Evolutionary conservation across 2,329 filamentous ascomycete species (phyloP).

Genomic region (Pseudogymnoascus sp.): DNA sequence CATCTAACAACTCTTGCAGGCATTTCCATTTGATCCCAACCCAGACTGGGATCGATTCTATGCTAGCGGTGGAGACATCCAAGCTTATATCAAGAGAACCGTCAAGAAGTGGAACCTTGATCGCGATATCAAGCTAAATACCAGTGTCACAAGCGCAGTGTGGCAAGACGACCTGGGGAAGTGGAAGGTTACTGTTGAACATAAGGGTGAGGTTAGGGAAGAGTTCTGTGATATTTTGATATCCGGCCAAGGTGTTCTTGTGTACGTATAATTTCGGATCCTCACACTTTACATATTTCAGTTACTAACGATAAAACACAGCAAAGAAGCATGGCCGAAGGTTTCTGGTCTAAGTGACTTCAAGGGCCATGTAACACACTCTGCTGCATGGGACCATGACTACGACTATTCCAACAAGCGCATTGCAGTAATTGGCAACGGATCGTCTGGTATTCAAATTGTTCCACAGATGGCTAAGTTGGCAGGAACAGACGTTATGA

Average conservation of each 20-base stretch:
- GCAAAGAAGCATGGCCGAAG: slow-evolving; percentile 34
- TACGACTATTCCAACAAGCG: slow-evolving; percentile 48
- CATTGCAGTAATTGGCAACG: slow-evolving; percentile 39
- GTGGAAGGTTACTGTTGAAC: slow-evolving; percentile 42
- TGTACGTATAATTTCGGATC: slow-evolving; percentile 32
- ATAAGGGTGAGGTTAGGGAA: slow-evolving; percentile 20
- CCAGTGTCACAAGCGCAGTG: slow-evolving; percentile 37
- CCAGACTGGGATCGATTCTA: slow-evolving; percentile 36
- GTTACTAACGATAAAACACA: slow-evolving; percentile 34
- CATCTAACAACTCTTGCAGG: slow-evolving; percentile 43
- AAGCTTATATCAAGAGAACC: background rate
- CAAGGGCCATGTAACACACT: slow-evolving; percentile 43
- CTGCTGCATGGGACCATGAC: slow-evolving; percentile 53
- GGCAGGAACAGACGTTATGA: slow-evolving; percentile 24
- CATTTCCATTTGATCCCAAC: slow-evolving; percentile 37
- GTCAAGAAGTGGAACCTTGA: slow-evolving; percentile 2
- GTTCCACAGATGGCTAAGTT: slow-evolving; percentile 27
- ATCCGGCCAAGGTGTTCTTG: slow-evolving; percentile 6
- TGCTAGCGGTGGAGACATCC: slow-evolving; percentile 22
- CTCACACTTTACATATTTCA: slow-evolving; percentile 37
- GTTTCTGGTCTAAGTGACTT: slow-evolving; percentile 41
- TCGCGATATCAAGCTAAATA: slow-evolving; percentile 41
- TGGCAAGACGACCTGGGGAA: slow-evolving; percentile 43
- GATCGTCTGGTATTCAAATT: slow-evolving; percentile 34
- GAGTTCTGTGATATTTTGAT: slow-evolving; percentile 7